These are phyloP conservation scores for Gaeumannomyces sp. DNA, from an alignment of 2,329 filamentous ascomycete genomes.

Conservation along the genomic window DNA sequence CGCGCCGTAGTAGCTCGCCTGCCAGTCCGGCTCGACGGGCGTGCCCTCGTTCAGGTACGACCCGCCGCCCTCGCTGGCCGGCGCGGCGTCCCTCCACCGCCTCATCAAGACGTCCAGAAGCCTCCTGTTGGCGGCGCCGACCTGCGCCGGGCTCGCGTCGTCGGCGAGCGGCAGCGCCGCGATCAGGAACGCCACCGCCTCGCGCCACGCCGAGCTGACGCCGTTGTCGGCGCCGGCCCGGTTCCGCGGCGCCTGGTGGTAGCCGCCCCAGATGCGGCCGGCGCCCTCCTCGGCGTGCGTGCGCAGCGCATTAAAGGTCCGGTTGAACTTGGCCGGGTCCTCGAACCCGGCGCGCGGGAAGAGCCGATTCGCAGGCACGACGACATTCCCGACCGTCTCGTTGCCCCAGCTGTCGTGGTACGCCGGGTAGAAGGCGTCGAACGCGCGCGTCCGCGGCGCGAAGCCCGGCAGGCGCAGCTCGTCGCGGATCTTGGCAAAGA, in stretches of 20 bases:
- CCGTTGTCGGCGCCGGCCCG: conserved; percentile 4
- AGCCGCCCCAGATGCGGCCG: neutral
- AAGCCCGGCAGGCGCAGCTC: conserved; percentile 18
- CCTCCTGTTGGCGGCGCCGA: neutral
- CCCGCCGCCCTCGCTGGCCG: neutral
- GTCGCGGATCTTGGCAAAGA: conserved; percentile 19
- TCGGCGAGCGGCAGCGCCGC: neutral
- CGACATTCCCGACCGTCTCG: conserved; percentile 27
- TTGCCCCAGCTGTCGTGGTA: conserved; percentile 24
- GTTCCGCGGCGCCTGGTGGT: conserved; percentile 9
- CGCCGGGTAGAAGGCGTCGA: conserved; percentile 39
- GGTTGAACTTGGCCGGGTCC: conserved; percentile 23
- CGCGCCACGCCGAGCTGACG: conserved; percentile 2
- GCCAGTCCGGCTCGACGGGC: conserved; percentile 25
- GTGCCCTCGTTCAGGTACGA: conserved; percentile 5
- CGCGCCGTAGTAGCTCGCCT: conserved; percentile 33
- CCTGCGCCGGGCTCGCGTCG: neutral
- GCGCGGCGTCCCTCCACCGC: neutral
- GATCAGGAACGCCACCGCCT: conserved; percentile 1
- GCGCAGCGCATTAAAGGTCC: conserved; percentile 15
- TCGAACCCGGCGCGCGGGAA: conserved; percentile 24
- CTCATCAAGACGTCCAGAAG: neutral
- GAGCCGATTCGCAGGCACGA: conserved; percentile 23
- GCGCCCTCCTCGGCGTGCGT: neutral
- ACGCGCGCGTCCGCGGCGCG: conserved; percentile 15